phyloP scores from a whole-genome alignment of 2,329 filamentous ascomycete species.

The Epichloe sylvatica region DNA sequence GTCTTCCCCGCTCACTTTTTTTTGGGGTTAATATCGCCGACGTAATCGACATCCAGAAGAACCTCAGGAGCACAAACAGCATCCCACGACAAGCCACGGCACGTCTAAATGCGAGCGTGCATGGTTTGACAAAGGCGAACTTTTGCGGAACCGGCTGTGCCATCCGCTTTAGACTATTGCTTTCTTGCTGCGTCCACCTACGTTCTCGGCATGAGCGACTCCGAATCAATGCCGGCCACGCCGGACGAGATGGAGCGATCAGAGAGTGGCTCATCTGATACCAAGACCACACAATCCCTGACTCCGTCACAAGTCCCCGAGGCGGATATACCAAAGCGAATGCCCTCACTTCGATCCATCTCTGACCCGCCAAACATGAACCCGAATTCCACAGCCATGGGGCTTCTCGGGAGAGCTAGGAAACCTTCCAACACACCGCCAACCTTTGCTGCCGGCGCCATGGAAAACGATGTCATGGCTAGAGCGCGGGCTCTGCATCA shows the following conservation, averaged over 20 bases:
- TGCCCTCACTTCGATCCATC: slow-evolving; percentile 45
- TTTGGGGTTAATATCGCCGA: not conserved
- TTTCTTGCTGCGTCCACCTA: not conserved
- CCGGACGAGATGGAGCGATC: slow-evolving; percentile 30
- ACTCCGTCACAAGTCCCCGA: slow-evolving; percentile 31
- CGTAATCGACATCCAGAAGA: not conserved
- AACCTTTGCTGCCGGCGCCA: slow-evolving; percentile 18
- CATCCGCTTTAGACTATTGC: slow-evolving; percentile 4
- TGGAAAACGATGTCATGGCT: slow-evolving; percentile 30
- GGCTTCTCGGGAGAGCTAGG: slow-evolving; percentile 54
- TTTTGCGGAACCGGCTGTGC: slow-evolving; percentile 4
- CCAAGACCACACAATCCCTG: slow-evolving; percentile 29
- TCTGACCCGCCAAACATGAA: slow-evolving; percentile 55
- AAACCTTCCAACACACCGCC: slow-evolving; percentile 32
- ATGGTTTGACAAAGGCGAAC: slow-evolving; percentile 3
- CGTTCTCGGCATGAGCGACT: slow-evolving; percentile 12
- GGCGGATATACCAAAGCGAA: slow-evolving; percentile 29
- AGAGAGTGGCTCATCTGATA: slow-evolving; percentile 14
- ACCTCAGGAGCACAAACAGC: not conserved
- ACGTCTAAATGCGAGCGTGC: not conserved
- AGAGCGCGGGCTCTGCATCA: slow-evolving; percentile 34
- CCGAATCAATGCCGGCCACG: slow-evolving; percentile 28
- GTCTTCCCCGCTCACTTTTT: not conserved
- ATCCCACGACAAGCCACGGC: not conserved
- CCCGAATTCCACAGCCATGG: slow-evolving; percentile 70